Evolutionary conservation across 306 rosid species (phyloP), one percentile per base, ranked within the genome.

Genomic region (Cicer pinnatifidum): DNA sequence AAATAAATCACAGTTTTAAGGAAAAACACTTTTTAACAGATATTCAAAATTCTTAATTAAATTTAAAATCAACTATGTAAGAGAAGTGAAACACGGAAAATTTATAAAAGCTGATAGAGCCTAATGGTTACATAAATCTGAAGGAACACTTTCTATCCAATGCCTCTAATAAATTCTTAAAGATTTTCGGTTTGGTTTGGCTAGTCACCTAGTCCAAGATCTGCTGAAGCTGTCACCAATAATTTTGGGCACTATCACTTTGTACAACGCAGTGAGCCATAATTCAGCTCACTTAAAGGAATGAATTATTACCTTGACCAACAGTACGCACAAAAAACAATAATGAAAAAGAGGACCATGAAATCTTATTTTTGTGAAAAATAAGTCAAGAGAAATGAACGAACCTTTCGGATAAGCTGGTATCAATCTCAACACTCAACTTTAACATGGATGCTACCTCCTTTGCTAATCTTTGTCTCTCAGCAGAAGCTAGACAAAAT

Each of bases 401-500:
- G 51, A 58, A 90, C 98, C 96, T 94, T 81, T 91, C 90, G 35
- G 92, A 84, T 70, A 85, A 81, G 85, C 84, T 38, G 51, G 96
- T 88, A 80, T 89, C 84, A 73, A 93, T 83, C 51, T 88, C 89
- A 51, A 94, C 97, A 69, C 91, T 91, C 85, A 94, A 82, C 85
- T 94, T 94, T 39, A 94, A 90, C 78, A 82, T 5, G 4, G 97
- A 91, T 46, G 95, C 96, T 51, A 94, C 98, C 78, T 87, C 88
- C 86, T 91, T 83, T 3, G 98, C 98, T 72, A 94, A 81, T 77
- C 93, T 91, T 69, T 88, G 95, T 85, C 84, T 94, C 85, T 91
- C 90, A 37, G 95, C 92, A 67, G 91, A 85, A 83, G 76, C 97
- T 94, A 82, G 44, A 73, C 81, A 81, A 75, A 81, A 71, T 57